Percentiles rank a stretch among this genome's conserved stretches.
Conservation (phyloP, 202 grass and related monocot species). For the Zizania palustris region DNA sequence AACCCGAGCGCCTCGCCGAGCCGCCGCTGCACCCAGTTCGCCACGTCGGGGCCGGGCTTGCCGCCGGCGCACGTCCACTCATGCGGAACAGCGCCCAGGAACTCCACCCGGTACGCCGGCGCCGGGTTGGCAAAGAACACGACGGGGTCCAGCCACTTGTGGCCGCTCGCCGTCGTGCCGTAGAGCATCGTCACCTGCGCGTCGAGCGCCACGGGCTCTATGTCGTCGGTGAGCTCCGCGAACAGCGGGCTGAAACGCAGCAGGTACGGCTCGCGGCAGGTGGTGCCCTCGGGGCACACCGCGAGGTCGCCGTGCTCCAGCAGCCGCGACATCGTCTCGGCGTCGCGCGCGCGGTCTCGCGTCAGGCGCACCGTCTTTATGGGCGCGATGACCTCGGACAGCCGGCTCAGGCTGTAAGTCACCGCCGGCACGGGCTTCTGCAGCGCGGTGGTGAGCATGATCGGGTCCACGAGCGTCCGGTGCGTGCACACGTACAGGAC, state of each 20-base stretch:
- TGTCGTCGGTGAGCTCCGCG: conserved; percentile 81
- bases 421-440: conserved; percentile 65
- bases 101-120: conserved; percentile 64
- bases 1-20: conserved; percentile 71
- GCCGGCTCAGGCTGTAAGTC: conserved; percentile 86
- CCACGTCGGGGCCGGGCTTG: conserved; percentile 61
- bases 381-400: conserved; percentile 67
- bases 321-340: conserved; percentile 62
- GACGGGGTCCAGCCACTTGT: conserved; percentile 85
- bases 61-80: conserved; percentile 55
- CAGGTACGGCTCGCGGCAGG: conserved; percentile 88
- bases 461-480: conserved; percentile 81
- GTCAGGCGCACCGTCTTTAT: conserved; percentile 76
- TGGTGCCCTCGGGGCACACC: conserved; percentile 88
- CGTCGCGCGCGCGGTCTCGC: conserved; percentile 64
- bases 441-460: conserved; percentile 63
- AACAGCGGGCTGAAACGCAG: conserved; percentile 89
- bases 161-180: conserved; percentile 82
- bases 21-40: conserved; percentile 68
- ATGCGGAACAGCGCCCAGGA: conserved; percentile 57
- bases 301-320: conserved; percentile 62
- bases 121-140: conserved; percentile 69
- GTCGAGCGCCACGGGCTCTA: conserved; percentile 86
- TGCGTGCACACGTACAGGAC: conserved; percentile 86
- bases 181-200: conserved; percentile 55